These are phyloP conservation scores for Exophiala xenobiotica DNA, from an alignment of 2,329 filamentous ascomycete genomes.

Conservation along the genomic window DNA sequence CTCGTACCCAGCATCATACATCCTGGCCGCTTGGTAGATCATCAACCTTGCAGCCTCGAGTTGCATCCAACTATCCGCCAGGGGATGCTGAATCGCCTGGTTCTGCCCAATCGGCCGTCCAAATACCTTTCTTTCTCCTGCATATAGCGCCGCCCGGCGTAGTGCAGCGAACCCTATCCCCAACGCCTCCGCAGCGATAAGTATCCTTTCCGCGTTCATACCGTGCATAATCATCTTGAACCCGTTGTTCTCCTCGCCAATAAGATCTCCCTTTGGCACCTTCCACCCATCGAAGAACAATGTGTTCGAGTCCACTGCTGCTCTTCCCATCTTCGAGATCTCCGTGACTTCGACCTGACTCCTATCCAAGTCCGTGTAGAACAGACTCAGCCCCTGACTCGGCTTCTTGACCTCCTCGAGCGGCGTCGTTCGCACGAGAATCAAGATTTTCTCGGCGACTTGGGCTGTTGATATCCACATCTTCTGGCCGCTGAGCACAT, in stretches of 20 bases:
- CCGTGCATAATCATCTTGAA: slow-evolving; percentile 47
- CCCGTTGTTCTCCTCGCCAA: slow-evolving; percentile 45
- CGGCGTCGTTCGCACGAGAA: slow-evolving; percentile 44
- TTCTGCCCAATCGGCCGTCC: slow-evolving; percentile 59
- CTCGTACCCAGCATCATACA: slow-evolving; percentile 56
- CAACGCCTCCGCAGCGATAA: slow-evolving; percentile 43
- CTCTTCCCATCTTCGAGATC: slow-evolving; percentile 49
- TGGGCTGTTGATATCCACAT: slow-evolving; percentile 50
- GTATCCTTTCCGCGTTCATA: slow-evolving; percentile 41
- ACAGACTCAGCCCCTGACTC: slow-evolving; percentile 45
- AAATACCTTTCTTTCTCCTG: slow-evolving; percentile 53
- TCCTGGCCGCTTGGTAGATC: slow-evolving; percentile 59
- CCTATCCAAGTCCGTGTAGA: slow-evolving; percentile 46
- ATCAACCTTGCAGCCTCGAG: slow-evolving; percentile 61
- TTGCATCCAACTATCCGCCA: slow-evolving; percentile 60
- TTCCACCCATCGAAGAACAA: slow-evolving; percentile 48
- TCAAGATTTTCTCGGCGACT: slow-evolving; percentile 45
- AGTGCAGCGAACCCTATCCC: slow-evolving; percentile 48
- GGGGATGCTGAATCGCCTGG: slow-evolving; percentile 59
- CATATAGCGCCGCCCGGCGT: slow-evolving; percentile 47
- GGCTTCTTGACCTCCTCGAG: slow-evolving; percentile 44
- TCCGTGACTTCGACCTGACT: slow-evolving; percentile 42
- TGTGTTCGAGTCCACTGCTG: slow-evolving; percentile 46
- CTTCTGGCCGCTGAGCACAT: slow-evolving; percentile 43
- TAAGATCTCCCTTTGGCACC: slow-evolving; percentile 41